Evolutionary conservation across 2,329 filamentous ascomycete species (phyloP), one percentile per base, ranked within the genome.

Genomic region (Penicillium capsulatum): DNA sequence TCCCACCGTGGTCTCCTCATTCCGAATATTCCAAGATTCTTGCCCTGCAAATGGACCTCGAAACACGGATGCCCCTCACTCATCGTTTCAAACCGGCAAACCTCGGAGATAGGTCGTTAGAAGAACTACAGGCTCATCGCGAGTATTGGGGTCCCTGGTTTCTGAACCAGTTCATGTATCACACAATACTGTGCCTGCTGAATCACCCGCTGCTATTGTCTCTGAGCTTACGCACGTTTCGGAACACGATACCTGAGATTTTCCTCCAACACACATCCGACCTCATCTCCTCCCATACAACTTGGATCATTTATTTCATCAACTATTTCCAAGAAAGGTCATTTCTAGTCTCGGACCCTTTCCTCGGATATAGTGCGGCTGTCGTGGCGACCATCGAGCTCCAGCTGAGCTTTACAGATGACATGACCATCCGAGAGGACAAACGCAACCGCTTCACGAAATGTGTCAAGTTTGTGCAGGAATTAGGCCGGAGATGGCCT

Each of bases 161-260:
- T 7, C 63, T 75, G 37, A 66, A 72, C 19, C 74, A 77, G 43
- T 70, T 76, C 41, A 55, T 76, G 10, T 76, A 76, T 44, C 71
- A 75, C 38, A 71, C 72, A 0, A 75, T 74, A 28, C 63, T 75
- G 1, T 76, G 72, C 42, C 64, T 76, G 1, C 59, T 77, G 7
- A 77, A 77, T 36, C 74, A 77, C 42, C 74, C 74, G 0, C 66
- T 77, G n/a, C 55, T 77, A 2, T 54, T 77, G 3, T 76, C 73
- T 0, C 59, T 76, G 26, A 65, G 72, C n/a, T 61, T 77, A 3
- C 66, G 71, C n/a, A 74, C 70, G 22, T 74, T 76, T 46, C 68
- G 71, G 24, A 68, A 68, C 26, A 71, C 68, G 3, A 74, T 76
- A 28, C 74, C 74, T 0, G 72, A 77, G 35, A 71, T 74, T 1